Percentiles rank a stretch among this genome's conserved stretches.
phyloP scores from a whole-genome alignment of 2,329 filamentous ascomycete species.

The Dactylonectria macrodidyma region DNA sequence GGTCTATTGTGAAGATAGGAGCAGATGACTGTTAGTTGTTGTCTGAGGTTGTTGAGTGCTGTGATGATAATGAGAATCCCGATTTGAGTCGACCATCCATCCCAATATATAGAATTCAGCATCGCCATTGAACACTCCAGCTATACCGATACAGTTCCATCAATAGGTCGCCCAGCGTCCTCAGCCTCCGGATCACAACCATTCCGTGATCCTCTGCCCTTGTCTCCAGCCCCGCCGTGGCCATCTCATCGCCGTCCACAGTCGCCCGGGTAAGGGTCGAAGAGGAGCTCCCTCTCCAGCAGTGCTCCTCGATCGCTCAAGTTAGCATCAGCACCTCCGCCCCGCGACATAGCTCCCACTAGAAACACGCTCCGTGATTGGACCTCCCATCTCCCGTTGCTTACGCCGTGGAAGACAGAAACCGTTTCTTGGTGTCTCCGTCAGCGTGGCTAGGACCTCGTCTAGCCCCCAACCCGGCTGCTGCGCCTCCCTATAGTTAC shows the following conservation, averaged over 20 bases:
- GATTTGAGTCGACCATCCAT: slow-evolving; percentile 23
- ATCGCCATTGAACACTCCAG: neutral
- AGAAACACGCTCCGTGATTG: slow-evolving; percentile 8
- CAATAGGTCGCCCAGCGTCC: slow-evolving; percentile 4
- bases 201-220: slow-evolving; percentile 3
- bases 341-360: neutral
- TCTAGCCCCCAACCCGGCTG: slow-evolving; percentile 18
- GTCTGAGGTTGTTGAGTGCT: slow-evolving; percentile 24
- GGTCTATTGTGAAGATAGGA: slow-evolving; percentile 9
- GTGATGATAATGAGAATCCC: slow-evolving; percentile 32
- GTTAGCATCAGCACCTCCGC: slow-evolving; percentile 30
- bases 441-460: slow-evolving; percentile 25
- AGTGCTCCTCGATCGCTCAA: slow-evolving; percentile 5
- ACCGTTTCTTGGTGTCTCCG: slow-evolving; percentile 3
- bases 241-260: slow-evolving; percentile 25
- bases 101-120: slow-evolving; percentile 43
- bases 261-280: slow-evolving; percentile 8
- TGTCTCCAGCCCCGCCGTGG: slow-evolving; percentile 19
- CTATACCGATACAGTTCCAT: slow-evolving; percentile 21
- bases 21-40: slow-evolving; percentile 20
- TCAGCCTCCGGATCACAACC: slow-evolving; percentile 14
- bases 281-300: slow-evolving; percentile 8
- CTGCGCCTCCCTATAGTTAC: slow-evolving; percentile 19
- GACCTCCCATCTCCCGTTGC: neutral
- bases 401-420: slow-evolving; percentile 6